Base-by-base conservation (phyloP, 768 basidiomycete species). In the Pleurotus citrinopileatus region DNA sequence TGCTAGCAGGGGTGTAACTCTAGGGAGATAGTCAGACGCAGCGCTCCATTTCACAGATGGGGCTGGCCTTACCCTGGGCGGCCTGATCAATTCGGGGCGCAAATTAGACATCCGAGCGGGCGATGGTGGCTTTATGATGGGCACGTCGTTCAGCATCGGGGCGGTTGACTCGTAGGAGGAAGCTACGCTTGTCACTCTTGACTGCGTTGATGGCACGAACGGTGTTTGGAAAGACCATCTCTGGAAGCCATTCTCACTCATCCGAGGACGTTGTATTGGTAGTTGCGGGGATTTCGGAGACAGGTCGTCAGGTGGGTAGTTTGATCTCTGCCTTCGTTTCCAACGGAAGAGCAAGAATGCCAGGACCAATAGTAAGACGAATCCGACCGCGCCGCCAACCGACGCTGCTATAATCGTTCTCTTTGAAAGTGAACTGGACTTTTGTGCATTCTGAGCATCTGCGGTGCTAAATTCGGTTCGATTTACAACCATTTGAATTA, bases 221-320 rank as follows among this genome's bases (percentile, higher is more conserved):
- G 46, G 36, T 55, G 59, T 12, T 53, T 57, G 36, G 55, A 55
- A 50, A 22, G 48, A 50, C 48, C 48, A 50, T 29, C 48, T 50
- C 32, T 26, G 15, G 29, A 36, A 20, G 4, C 29, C 48, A 15
- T 28, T 42, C 26, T 26, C 44, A 28, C 48, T 56, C 55, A 60
- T 42, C 15, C 51, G 57, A 23, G 60, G 58, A 23, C 55, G 52
- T 32, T 63, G 63, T 19, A 63, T 45, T 8, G 62, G 62, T 17
- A 65, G 46, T 23, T 50, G 59, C 64, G 22, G 67, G 56, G 44
- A 62, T 65, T 32, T 54, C 60, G 22, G 59, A 57, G 23, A 53
- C 63, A 40, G 59, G 61, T 38, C 61, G 54, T 56, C 73, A 68
- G 64, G 72, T 68, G 9, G 71, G 71, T 32, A 72, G 60, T 19